Evolutionary conservation across 306 rosid species (phyloP), one percentile per base, ranked within the genome.

Genomic region (Coriaria nepalensis): DNA sequence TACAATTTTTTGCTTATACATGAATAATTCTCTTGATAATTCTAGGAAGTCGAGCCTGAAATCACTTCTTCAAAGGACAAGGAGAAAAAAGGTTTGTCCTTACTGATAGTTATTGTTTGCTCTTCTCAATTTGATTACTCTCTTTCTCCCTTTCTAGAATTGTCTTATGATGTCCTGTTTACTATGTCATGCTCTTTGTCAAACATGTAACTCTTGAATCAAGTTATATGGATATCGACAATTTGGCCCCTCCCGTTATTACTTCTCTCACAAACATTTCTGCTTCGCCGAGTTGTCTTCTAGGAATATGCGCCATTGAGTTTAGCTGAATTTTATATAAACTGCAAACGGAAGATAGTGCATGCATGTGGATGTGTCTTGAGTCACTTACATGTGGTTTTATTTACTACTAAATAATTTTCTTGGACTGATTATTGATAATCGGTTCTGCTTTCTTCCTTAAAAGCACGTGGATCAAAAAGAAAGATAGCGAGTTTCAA

Each of bases 401-500:
- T 20, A 20, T 20, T 20, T 20, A 20, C 29, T 20, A 20, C 29
- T 20, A 20, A 20, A 20, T 20, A 20, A 20, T n/a, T n/a, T n/a
- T n/a, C 45, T 41, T 42, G 45, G 13, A 6, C 45, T 42, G 13
- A 42, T 48, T 43, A 49, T 20, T 20, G 29, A 20, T 20, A 20
- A 7, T 45, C 60, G 52, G 10, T 74, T 33, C 63, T 69, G 40
- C 53, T 42, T 60, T 73, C 56, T 57, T 50, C 59, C 60, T 60
- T 50, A 72, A 63, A 63, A 65, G 60, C 62, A 40, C n/a, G 55
- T 44, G 80, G 93, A 33, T 66, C 73, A 50, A 84, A 84, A 71
- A 77, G 95, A 68, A 88, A 84, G 72, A 64, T 67, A 20, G 43
- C 67, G 37, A 70, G 59, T 60, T 88, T 78, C 75, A 76, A 72